A percentile compares a stretch with the other conserved stretches of the same genome.
phyloP scores from a whole-genome alignment of 2,329 filamentous ascomycete genomes.

The Paecilomyces dactylethromorphus region DNA sequence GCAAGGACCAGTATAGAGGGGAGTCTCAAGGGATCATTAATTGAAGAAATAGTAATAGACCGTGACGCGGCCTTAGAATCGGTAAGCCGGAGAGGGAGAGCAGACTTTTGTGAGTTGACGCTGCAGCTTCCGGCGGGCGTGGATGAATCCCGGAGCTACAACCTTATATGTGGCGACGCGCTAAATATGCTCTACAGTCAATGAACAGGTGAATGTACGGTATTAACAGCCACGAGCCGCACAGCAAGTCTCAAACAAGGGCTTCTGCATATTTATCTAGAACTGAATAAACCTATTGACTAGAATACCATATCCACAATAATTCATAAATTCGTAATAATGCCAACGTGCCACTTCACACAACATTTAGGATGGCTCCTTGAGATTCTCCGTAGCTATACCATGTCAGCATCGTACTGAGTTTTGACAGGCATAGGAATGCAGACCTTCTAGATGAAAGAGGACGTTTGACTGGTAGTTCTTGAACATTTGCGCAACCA shows the following conservation, averaged over 20 bases:
- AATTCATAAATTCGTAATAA: conserved; percentile 4
- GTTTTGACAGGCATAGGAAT: not conserved
- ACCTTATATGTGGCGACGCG: conserved; percentile 1
- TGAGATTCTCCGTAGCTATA: conserved; percentile 73
- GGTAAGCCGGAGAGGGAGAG: not conserved
- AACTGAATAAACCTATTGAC: not conserved
- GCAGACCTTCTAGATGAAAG: conserved; percentile 88
- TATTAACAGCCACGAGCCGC: not conserved
- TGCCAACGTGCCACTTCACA: not conserved
- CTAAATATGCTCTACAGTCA: not conserved
- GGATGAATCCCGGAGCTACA: conserved; percentile 1
- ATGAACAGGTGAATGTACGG: not conserved
- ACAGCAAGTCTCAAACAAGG: not conserved
- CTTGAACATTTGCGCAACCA: conserved; percentile 99
- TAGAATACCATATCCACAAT: not conserved
- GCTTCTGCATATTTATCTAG: not conserved
- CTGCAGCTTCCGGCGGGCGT: not conserved
- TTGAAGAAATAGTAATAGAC: not conserved
- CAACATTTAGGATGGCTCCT: conserved; percentile 59
- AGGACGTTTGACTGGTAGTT: conserved; percentile 98
- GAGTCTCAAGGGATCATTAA: not conserved
- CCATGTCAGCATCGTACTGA: conserved; percentile 3
- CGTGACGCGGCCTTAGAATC: not conserved
- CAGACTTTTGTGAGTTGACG: not conserved
- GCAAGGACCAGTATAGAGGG: conserved; percentile 6